Conservation (phyloP, 306 rosid species). For the Inga oerstediana region DNA sequence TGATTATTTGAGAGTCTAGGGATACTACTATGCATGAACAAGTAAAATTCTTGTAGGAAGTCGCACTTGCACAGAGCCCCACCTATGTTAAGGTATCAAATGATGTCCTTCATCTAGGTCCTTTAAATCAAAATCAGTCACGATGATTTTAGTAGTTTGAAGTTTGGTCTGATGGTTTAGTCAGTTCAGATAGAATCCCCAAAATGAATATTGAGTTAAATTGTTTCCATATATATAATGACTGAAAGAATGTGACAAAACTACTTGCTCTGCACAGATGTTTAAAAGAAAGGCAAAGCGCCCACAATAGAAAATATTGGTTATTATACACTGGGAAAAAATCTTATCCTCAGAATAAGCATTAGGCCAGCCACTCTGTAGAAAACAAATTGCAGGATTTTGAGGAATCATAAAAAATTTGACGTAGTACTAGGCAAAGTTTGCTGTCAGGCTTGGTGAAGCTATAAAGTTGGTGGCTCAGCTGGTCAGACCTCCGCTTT, state of each 20-base stretch:
- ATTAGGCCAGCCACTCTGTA: not conserved
- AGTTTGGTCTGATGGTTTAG: not conserved
- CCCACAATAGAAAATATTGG: not conserved
- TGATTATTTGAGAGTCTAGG: constrained; percentile 15
- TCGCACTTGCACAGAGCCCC: too few relatives aligned
- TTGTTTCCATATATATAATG: not conserved
- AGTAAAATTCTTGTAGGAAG: not conserved
- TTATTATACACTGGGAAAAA: not conserved
- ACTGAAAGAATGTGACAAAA: not conserved
- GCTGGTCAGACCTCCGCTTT: constrained; percentile 6
- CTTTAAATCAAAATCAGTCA: not conserved
- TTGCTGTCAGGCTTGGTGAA: not conserved
- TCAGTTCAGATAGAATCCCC: not conserved
- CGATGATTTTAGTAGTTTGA: not conserved
- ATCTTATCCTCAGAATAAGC: not conserved
- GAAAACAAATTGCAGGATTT: not conserved
- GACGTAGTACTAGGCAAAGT: not conserved
- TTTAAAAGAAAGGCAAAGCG: not conserved
- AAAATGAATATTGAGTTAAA: not conserved
- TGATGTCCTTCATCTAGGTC: not conserved
- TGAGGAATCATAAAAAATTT: not conserved
- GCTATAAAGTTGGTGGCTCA: not conserved
- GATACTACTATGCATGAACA: constrained; percentile 19
- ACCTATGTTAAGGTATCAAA: too few relatives aligned
- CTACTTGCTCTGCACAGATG: not conserved